Evolutionary conservation across 2,329 filamentous ascomycete species (phyloP), one percentile per base, ranked within the genome.

Genomic region (Colletotrichum sp.): DNA sequence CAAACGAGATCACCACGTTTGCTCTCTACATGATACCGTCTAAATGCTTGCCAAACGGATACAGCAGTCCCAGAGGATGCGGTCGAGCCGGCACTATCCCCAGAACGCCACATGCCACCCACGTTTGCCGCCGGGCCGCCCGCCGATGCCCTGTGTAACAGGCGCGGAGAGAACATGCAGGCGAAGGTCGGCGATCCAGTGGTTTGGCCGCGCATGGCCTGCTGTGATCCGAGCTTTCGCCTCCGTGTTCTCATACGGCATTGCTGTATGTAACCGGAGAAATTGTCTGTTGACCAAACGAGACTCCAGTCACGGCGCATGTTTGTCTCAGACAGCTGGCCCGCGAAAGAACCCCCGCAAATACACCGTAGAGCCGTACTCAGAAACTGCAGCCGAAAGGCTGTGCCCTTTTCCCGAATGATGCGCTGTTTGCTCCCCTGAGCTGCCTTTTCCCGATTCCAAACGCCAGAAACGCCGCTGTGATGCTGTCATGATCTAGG

Each of bases 211-310:
- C 21, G 60, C 52, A 28, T 62, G 49, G 55, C 44, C 63, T 75
- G 62, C 44, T 64, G 75, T 68, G 44, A 66, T 66, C 75, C 62
- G 62, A 68, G 52, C 34, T 57, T 57, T 71, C 60, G 72, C 67
- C 72, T 49, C 59, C 52, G 65, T 44, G 21, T 30, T 34, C 30
- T 71, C 72, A 28, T 44, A 67, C 52, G 55, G 30, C 34, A 39
- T 59, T 75, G 30, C 66, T 76, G 72, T 76, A 71, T 63, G 75
- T 76, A 76, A 76, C 72, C 66, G 75, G 71, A 71, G 28, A 55
- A 67, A 49, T 57, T 71, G 72, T 57, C 60, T 75, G 26, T 64
- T 39, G 65, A 52, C 65, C 66, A 75, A 75, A 75, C 75, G 26
- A 67, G 44, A 57, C 52, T 76, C 66, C 24, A n/a, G 67, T 65